Evolutionary conservation across 768 basidiomycete genomes (phyloP), one percentile per base, ranked within the genome.

Genomic region (Rhodosporidiobolus sp.): DNA sequence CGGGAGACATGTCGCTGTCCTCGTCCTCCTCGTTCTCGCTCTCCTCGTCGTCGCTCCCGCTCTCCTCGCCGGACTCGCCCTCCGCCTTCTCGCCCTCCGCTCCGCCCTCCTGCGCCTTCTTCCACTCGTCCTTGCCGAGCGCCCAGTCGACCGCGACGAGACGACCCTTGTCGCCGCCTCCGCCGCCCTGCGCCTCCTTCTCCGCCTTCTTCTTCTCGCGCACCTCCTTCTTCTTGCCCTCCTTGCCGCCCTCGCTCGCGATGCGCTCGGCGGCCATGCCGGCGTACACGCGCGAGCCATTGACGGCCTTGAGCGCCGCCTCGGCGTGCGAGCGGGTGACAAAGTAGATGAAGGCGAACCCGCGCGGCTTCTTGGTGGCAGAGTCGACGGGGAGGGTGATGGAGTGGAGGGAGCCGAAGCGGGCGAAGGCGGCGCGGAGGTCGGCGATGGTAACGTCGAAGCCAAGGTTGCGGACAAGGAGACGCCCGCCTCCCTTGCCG

Each of bases 261-360:
- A 76, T 74, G 38, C 79, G 67, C 63, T 74, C 77, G 45, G 65
- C 66, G 19, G 63, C 72, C 68, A 71, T 65, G 35, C 90, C 90
- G 35, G 87, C 86, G 30, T 85, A 84, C 26, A 92, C 82, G 17
- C 84, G 85, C 79, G 86, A 87, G 26, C 90, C 91, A 78, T 95
- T 95, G 72, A 90, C 88, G 20, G 84, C 87, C 77, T 88, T 87
- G 69, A 95, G 84, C 0, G 92, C 94, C 63, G 84, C 83, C 79
- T 94, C 90, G 16, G 92, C 94, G 77, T 94, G 90, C 68, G 88
- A 89, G 79, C 86, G 88, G 78, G 87, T 87, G 74, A 93, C 81
- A 87, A 92, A 93, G 92, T 93, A 95, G 17, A 98, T 88, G 77
- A 98, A 97, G 0, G 93, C 95, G 76, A 95, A 98, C 0, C 94